These are phyloP conservation scores for Oxyria digyna DNA, from an alignment of 148 eudicot species.

Conservation along the genomic window DNA sequence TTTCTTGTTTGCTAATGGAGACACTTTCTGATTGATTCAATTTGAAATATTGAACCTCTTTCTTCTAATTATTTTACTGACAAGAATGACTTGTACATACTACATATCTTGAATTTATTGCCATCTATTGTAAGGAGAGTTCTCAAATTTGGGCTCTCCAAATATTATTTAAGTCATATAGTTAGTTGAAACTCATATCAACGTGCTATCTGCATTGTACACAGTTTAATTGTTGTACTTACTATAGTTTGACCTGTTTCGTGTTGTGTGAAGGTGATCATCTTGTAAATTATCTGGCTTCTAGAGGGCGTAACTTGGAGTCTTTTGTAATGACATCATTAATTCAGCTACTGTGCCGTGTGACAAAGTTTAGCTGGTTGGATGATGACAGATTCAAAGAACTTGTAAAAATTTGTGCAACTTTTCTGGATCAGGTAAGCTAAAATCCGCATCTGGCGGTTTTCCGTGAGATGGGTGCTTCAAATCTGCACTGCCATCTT, in stretches of 20 bases:
- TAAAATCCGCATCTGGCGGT: not conserved
- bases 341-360: constrained; percentile 72
- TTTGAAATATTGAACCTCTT: not conserved
- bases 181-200: not conserved
- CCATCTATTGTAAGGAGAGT: not conserved
- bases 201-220: not conserved
- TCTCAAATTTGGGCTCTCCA: not conserved
- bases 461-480: not conserved
- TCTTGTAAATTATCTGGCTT: constrained; percentile 69
- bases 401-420: constrained; percentile 54
- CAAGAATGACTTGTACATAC: not conserved
- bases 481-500: not conserved
- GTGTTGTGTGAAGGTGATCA: constrained; percentile 63
- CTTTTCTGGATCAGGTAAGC: constrained; percentile 75
- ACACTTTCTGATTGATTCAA: not conserved
- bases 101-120: not conserved
- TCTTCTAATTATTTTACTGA: not conserved
- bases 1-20: constrained; percentile 17
- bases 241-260: constrained; percentile 18
- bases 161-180: not conserved
- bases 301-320: constrained; percentile 78
- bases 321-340: constrained; percentile 68
- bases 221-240: not conserved
- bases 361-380: constrained; percentile 85
- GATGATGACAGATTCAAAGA: constrained; percentile 80